A percentile compares a stretch with the other conserved stretches of the same genome.
phyloP scores from a whole-genome alignment of 2,329 filamentous ascomycete genomes.

The Ceratocystis colombiana region DNA sequence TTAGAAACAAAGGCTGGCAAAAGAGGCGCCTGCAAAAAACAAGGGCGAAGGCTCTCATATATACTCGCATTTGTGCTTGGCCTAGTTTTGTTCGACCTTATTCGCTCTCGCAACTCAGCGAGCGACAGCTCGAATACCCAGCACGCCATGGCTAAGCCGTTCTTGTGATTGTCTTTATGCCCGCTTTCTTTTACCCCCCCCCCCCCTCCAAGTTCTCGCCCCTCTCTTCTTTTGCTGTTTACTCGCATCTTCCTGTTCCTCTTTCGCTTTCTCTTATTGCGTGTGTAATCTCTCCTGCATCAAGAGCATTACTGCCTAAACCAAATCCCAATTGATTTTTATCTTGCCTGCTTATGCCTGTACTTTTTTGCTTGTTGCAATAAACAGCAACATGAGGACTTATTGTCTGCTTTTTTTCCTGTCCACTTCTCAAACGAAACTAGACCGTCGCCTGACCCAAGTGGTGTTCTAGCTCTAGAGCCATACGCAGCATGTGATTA shows the following conservation, averaged over 20 bases:
- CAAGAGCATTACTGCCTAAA: background rate
- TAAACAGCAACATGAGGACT: too few species aligned
- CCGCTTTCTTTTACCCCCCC: background rate
- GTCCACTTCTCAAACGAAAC: background rate
- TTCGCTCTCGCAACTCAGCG: background rate
- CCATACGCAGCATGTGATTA: slow-evolving; percentile 7
- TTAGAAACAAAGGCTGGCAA: too few species aligned
- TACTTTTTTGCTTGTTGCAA: background rate
- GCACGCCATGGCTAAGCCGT: too few species aligned
- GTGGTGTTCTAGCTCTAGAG: background rate
- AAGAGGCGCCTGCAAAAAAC: too few species aligned
- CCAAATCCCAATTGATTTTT: background rate
- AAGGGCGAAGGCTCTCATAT: too few species aligned
- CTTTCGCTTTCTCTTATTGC: background rate
- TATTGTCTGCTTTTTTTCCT: background rate
- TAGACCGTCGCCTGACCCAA: slow-evolving; percentile 3
- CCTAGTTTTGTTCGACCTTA: background rate
- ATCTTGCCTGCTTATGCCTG: background rate
- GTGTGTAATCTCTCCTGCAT: background rate
- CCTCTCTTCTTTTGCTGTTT: background rate
- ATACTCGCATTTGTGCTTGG: background rate
- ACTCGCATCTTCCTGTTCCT: background rate
- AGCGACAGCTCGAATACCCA: too few species aligned
- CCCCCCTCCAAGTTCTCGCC: background rate
- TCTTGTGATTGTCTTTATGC: too few species aligned